These are phyloP conservation scores for Yarrowia sp. DNA, from an alignment of 805 yeast species.

Conservation along the genomic window DNA sequence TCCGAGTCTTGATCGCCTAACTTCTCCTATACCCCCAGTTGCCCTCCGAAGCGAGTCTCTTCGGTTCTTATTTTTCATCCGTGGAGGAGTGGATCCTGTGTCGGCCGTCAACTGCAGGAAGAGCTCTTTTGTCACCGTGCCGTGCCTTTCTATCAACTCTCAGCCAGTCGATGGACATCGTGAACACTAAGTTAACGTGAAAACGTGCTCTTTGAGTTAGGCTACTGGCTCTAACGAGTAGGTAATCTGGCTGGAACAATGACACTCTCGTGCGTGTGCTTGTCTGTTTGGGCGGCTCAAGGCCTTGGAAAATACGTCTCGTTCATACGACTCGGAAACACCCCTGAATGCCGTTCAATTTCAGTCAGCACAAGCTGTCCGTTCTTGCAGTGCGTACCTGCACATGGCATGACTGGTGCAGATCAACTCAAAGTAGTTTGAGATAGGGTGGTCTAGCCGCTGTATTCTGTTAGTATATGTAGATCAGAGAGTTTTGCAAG, in stretches of 20 bases:
- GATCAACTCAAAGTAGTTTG: not conserved
- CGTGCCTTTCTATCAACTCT: slow-evolving; percentile 2
- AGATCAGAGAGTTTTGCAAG: not conserved
- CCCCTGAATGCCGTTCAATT: no score
- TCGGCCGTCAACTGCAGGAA: not conserved
- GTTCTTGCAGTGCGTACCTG: not conserved
- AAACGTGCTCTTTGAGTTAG: slow-evolving; percentile 21
- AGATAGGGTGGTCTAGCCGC: no score
- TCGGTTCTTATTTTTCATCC: not conserved
- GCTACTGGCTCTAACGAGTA: not conserved
- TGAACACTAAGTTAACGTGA: slow-evolving; percentile 10
- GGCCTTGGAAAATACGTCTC: no score
- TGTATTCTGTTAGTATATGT: not conserved
- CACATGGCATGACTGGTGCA: not conserved
- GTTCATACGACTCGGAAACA: no score
- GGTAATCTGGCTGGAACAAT: not conserved
- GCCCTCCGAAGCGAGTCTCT: no score
- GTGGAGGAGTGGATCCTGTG: not conserved
- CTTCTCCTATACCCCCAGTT: no score
- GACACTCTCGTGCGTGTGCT: not conserved
- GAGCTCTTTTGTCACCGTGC: not conserved
- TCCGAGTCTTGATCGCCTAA: no score
- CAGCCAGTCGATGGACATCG: slow-evolving; percentile 23
- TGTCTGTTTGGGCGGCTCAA: not conserved
- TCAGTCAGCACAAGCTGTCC: no score